Percentiles rank a stretch among this genome's conserved stretches.
phyloP scores from a whole-genome alignment of 1,284 basidiomycete genomes.

The Sanghuangporus sanghuang region DNA sequence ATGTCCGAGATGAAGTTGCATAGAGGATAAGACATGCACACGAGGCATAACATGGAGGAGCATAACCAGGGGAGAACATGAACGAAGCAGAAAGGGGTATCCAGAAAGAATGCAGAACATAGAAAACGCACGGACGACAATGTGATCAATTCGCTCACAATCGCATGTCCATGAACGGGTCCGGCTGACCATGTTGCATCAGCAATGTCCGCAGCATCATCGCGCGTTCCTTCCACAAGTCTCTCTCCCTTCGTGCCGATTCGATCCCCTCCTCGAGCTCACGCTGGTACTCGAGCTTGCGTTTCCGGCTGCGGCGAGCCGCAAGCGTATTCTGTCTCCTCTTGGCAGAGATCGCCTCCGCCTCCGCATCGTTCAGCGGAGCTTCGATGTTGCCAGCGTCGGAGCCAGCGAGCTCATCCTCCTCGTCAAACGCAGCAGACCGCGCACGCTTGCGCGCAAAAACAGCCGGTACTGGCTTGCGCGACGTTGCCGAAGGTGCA shows the following conservation, averaged over 20 bases:
- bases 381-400: conserved; percentile 25
- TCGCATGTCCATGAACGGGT: conserved; percentile 34
- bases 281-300: conserved; percentile 70
- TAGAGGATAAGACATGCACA: not conserved
- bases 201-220: conserved; percentile 39
- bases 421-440: conserved; percentile 46
- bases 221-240: conserved; percentile 54
- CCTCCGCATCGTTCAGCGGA: conserved; percentile 40
- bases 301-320: conserved; percentile 66
- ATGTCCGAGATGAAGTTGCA: conserved; percentile 15
- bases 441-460: conserved; percentile 55
- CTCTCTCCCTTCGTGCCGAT: conserved; percentile 41
- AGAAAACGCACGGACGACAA: conserved; percentile 1
- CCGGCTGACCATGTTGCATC: conserved; percentile 43
- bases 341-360: conserved; percentile 70
- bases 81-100: conserved; percentile 16
- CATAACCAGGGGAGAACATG: not conserved
- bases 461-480: conserved; percentile 48
- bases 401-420: conserved; percentile 43
- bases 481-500: conserved; percentile 51
- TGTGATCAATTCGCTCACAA: conserved; percentile 1
- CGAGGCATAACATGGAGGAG: not conserved
- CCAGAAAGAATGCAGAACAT: conserved; percentile 16
- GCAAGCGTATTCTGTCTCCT: conserved; percentile 78
- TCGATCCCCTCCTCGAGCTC: conserved; percentile 52